Base-by-base conservation (phyloP, 2,329 filamentous ascomycete genomes). In the Chrysoporthe puriensis region DNA sequence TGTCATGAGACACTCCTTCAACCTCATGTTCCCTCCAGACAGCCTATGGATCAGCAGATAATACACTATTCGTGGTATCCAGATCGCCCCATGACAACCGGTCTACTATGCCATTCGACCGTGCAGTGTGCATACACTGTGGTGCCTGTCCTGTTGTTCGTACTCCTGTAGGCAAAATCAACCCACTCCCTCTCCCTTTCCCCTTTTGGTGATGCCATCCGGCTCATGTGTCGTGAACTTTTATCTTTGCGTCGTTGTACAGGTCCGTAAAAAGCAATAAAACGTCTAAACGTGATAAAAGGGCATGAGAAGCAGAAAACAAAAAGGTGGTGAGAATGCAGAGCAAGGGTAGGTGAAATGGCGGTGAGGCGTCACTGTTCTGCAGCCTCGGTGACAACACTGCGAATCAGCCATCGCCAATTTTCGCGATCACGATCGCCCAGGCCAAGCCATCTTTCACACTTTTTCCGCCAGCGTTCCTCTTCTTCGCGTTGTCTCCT, bases 401-500 rank as follows among this genome's bases (percentile, higher is more conserved):
- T 86, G 68, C 88, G 83, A 67, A 90, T 91, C 61, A 88, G 88
- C 94, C 93, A 96, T 78, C 91, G 87, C 93, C 91, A 94, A 64
- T 85, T 83, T 71, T 86, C 85, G 73, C 84, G 83, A 70, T 88
- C 83, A 67, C 84, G 81, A 43, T 82, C 79, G 62, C 86, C 84
- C 71, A 85, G 81, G 63, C 86, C 86, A 71, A 95, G 87, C 96
- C 96, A 99, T 74, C 88, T 90, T 76, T 92, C 90, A 72, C 95
- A 95, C 80, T 94, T 95, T 77, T 90, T 90, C 72, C 91, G 86
- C 96, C 96, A 99, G 70, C 92, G 86, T 60, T 93, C 90, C 80
- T 99, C 96, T 79, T 99, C 96, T 74, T 95, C 93, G 69, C 92
- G 87, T 76, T 98, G 95, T 71, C 94, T 86, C 73, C 90, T 86